Base-by-base conservation (phyloP, 106 monocot species). In the Agapanthus africanus region DNA sequence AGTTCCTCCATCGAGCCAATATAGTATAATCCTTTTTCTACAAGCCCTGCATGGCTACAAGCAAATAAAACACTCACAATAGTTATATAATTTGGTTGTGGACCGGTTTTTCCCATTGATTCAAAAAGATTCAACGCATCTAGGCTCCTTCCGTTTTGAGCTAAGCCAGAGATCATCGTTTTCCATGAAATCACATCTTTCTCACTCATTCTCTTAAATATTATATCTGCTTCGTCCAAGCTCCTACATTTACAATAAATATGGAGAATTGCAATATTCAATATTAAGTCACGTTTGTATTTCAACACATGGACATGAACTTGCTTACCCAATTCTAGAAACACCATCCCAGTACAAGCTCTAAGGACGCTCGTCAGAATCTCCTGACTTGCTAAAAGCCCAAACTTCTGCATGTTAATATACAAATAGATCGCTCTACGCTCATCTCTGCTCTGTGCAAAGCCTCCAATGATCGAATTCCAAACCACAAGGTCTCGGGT, bases 241-340 rank as follows among this genome's bases (percentile, higher is more conserved):
- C 81, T 85, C 16, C 88, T 85, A 52, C 92, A 88, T 49, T 93
- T 93, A 63, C 88, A 93, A 54, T 91, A 91, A 84, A 91, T 78
- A 37, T 88, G 83, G 21, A 85, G 83, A 3, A 93, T 54, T 0
- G 91, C 82, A 61, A 87, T 91, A 41, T 84, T 67, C 34, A 87
- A 74, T 33, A 84, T 93, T 77, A 93, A 73, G 75, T 93, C 88
- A 2, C 66, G 38, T 33, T 72, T 71, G 47, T 70, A 77, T 74
- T 93, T 93, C 35, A 88, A 49, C 8, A 81, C 79, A 70, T 88
- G 85, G 19, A 71, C 76, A 54, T 93, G 92, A 42, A 88, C 75
- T 70, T 93, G 92, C 67, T 73, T 74, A 0, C 85, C 92, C 83
- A 81, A 77, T 37, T 86, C 85, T 40, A 93, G 33, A 63, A 75